Conservation (phyloP, 1,284 basidiomycete species). For the Rhizoctonia solani region DNA sequence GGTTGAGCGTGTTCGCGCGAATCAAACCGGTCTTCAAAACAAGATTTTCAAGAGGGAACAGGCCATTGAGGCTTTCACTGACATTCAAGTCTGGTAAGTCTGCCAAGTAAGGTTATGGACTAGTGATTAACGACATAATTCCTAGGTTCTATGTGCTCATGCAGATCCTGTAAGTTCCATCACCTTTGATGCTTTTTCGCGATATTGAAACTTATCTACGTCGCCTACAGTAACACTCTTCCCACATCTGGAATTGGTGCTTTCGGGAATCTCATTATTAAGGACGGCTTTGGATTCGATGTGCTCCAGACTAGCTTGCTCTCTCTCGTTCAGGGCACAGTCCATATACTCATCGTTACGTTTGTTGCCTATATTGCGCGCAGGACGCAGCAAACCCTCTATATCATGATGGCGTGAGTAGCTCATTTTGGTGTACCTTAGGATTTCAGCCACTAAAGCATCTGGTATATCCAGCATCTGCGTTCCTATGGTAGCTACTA, state of each 20-base stretch:
- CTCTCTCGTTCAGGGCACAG: constrained; percentile 31
- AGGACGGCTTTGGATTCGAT: constrained; percentile 29
- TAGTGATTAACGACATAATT: neutral
- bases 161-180: constrained; percentile 8
- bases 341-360: constrained; percentile 32
- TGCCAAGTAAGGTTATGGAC: neutral
- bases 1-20: constrained; percentile 43
- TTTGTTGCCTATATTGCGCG: constrained; percentile 24
- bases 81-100: constrained; percentile 26
- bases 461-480: constrained; percentile 2
- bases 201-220: neutral
- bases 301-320: constrained; percentile 31
- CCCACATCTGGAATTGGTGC: constrained; percentile 33
- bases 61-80: constrained; percentile 42
- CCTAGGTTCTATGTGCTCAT: constrained; percentile 30
- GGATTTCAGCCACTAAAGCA: neutral
- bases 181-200: neutral
- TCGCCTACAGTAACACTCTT: constrained; percentile 2
- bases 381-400: constrained; percentile 31
- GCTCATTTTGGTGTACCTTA: neutral
- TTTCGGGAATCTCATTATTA: constrained; percentile 29
- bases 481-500: constrained; percentile 31
- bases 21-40: constrained; percentile 43
- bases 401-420: constrained; percentile 30
- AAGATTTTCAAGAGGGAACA: constrained; percentile 45